These are phyloP conservation scores for Ogataea ramenticola DNA, from an alignment of 805 yeast genomes.

Conservation along the genomic window DNA sequence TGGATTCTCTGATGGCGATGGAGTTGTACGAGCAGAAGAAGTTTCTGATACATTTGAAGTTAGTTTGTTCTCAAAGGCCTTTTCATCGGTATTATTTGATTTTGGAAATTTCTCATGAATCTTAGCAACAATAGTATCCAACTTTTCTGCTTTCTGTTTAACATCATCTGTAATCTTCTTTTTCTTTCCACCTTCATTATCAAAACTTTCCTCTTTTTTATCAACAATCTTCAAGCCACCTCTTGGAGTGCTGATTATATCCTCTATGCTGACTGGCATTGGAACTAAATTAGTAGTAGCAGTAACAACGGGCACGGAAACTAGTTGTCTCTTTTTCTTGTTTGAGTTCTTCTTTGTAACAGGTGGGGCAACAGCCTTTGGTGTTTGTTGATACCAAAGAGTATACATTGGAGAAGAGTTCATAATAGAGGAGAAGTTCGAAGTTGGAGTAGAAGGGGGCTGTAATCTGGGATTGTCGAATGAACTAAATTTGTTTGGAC, in stretches of 20 bases:
- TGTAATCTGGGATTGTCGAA: background rate
- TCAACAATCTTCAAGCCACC: constrained; percentile 6
- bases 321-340: background rate
- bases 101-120: constrained; percentile 4
- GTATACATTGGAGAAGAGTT: constrained; percentile 29
- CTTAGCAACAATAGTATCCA: constrained; percentile 1
- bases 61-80: constrained; percentile 1
- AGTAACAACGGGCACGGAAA: background rate
- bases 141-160: background rate
- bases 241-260: constrained; percentile 12
- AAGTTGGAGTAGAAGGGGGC: constrained; percentile 21
- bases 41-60: constrained; percentile 3
- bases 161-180: background rate
- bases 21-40: background rate
- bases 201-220: constrained; percentile 8
- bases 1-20: background rate
- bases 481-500: background rate
- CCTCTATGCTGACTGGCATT: constrained; percentile 16
- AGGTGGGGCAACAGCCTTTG: constrained; percentile 1
- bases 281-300: constrained; percentile 10
- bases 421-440: constrained; percentile 25
- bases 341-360: background rate
- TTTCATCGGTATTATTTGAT: background rate
- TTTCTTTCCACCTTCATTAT: background rate
- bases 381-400: constrained; percentile 24